Conservation (phyloP, 1,284 basidiomycete genomes). For the Ceratobasidium sp. region DNA sequence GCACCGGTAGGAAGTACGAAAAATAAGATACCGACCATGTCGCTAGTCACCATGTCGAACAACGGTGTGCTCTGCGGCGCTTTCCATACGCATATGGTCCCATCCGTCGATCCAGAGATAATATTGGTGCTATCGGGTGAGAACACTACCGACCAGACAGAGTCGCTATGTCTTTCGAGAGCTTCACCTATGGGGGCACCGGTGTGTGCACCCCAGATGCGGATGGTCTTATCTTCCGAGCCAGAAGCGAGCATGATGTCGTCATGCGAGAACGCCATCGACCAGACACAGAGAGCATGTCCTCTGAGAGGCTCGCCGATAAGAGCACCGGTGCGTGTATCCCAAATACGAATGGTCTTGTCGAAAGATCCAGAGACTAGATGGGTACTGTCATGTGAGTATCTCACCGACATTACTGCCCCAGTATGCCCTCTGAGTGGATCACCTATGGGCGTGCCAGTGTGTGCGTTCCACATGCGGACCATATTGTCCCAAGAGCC, state of each 20-base stretch:
- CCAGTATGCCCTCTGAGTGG: no score
- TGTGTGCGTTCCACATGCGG: no score
- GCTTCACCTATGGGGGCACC: background rate
- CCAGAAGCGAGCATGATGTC: constrained; percentile 10
- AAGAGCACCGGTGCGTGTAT: background rate
- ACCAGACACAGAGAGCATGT: background rate
- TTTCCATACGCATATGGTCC: constrained; percentile 16
- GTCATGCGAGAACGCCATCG: constrained; percentile 10
- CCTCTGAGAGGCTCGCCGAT: background rate
- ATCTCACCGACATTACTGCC: no score
- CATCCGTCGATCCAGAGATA: constrained; percentile 41
- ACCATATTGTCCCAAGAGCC: no score
- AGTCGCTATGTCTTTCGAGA: background rate
- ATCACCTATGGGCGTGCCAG: no score
- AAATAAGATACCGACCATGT: no score
- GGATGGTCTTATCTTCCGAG: constrained; percentile 14
- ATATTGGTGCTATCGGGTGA: constrained; percentile 34
- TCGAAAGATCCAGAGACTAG: background rate
- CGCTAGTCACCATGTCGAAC: no score
- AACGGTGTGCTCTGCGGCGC: no score
- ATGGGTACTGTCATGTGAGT: no score
- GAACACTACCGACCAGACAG: constrained; percentile 22
- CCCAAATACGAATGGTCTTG: constrained; percentile 24
- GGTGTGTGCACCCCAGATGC: constrained; percentile 43
- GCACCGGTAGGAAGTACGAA: no score